Base-by-base conservation (phyloP, 2,329 filamentous ascomycete genomes). In the Pestalotiopsis fici region DNA sequence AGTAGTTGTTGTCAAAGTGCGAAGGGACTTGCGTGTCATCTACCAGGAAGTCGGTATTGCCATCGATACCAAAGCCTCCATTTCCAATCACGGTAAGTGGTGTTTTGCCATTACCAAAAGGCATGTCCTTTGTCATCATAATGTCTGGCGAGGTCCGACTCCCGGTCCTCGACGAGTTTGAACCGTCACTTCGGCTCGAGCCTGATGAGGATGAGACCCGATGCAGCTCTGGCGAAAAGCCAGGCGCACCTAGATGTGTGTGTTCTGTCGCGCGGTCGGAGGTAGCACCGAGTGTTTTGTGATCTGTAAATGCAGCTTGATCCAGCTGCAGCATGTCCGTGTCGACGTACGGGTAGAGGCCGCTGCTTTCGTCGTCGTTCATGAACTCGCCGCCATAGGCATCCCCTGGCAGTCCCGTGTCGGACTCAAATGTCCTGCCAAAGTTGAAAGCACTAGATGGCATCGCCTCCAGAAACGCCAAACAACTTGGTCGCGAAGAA, bases 1-100 rank as follows among this genome's bases (percentile, higher is more conserved):
- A 88, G 64, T 81, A 81, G 70, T 80, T 80, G 68, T 85, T 83
- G 66, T 78, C 76, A n/a, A 77, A 70, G 60, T 69, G 64, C 21
- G 68, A 65, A 7, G 71, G 68, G 50, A 75, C 72, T 55, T 73
- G 62, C 7, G 71, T 61, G 28, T 74, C 71, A 25, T 66, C 62
- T 9, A 74, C 71, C 69, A 74, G 62, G 27, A 72, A 73, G 56
- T 69, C 68, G 56, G 65, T 15, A 55, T 6, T 35, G 6, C 72
- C 74, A 28, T 70, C 57, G 37, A 59, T 59, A 64, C 54, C 15
- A 28, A 62, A 50, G 13, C 28, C 13, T 5, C 37, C 60, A 18
- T 50, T 27, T 12, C 56, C 3, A 56, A 65, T 61, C 18, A 43
- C 43, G 39, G 60, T 57, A 25, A 59, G n/a, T 43, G 43, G 25